phyloP scores from a whole-genome alignment of 1,284 basidiomycete species.

The Retiboletus fuscus region DNA sequence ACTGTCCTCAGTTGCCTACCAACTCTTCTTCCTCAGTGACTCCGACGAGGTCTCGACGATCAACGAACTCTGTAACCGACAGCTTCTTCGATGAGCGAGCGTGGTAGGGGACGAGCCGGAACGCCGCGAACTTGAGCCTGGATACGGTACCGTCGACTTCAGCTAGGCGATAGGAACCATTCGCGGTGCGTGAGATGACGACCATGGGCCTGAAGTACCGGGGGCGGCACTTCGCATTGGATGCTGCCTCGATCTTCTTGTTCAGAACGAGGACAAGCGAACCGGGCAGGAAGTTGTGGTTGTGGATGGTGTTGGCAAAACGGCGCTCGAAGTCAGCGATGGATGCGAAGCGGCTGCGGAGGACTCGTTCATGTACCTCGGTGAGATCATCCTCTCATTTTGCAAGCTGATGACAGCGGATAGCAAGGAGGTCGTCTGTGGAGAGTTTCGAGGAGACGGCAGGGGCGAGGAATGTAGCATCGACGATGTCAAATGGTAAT shows the following conservation, averaged over 20 bases:
- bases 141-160: too few relatives aligned
- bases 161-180: too few relatives aligned
- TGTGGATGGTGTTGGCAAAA: constrained; percentile 31
- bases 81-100: background rate
- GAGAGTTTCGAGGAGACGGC: too few relatives aligned
- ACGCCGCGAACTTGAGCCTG: constrained; percentile 37
- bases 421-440: background rate
- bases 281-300: too few relatives aligned
- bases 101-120: constrained; percentile 38
- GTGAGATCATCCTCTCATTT: constrained; percentile 8
- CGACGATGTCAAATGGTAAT: constrained; percentile 47
- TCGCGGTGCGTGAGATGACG: constrained; percentile 39
- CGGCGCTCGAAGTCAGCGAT: constrained; percentile 26
- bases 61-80: background rate
- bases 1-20: too few relatives aligned
- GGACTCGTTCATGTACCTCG: constrained; percentile 30
- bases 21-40: too few relatives aligned
- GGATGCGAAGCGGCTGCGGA: too few relatives aligned
- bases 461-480: constrained; percentile 46
- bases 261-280: too few relatives aligned
- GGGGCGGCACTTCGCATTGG: constrained; percentile 45
- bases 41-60: background rate
- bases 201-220: constrained; percentile 50
- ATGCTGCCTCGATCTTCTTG: constrained; percentile 42
- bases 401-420: background rate